Evolutionary conservation across 2,329 filamentous ascomycete species (phyloP), one percentile per base, ranked within the genome.

Genomic region (Teratosphaeriaceae sp.): DNA sequence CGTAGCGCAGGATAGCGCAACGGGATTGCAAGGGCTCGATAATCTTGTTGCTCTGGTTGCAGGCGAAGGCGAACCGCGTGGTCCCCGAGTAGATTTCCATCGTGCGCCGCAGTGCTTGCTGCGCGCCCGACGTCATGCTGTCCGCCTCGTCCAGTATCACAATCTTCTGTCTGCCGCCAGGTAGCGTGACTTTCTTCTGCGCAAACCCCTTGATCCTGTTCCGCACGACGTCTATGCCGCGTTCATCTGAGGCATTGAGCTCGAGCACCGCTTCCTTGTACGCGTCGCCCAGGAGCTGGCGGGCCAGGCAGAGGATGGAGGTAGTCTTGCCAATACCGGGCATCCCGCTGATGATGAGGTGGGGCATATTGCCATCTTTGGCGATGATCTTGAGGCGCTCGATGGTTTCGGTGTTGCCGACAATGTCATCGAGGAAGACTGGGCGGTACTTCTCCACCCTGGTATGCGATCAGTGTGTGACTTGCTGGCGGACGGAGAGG

Each of bases 391-490:
- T 97, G 57, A 98, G 73, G 43, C 92, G 85, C 66, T 97, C 90
- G 57, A 98, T 88, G 1, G 92, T 98, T 65, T 98, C 92, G 16
- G 87, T 94, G 67, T 98, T 98, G 60, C 92, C 92, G 42, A 98
- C 92, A 41, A 98, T 83, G 69, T 98, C 90, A 68, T 97, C 88
- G 22, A 98, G 80, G 67, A 94, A 94, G 41, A 94, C 78, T 1
- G 92, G 92, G 29, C 92, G 79, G 71, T 97, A 98, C 66, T 98
- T 98, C 69, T 98, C 92, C 48, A 98, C 92, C 92, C 90, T 96
- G 44, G 7, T 3, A 29, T 18, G 33, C 38, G 22, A 21, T 50
- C 33, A 52, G 45, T 46, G 2, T 23, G 20, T 27, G 18, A 30
- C 33, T 20, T 21, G 41, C 22, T 23, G 21, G 26, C 16, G 37